Base-by-base conservation (phyloP, 495 filamentous ascomycete species). In the Hypoxylon lienhwacheense region DNA sequence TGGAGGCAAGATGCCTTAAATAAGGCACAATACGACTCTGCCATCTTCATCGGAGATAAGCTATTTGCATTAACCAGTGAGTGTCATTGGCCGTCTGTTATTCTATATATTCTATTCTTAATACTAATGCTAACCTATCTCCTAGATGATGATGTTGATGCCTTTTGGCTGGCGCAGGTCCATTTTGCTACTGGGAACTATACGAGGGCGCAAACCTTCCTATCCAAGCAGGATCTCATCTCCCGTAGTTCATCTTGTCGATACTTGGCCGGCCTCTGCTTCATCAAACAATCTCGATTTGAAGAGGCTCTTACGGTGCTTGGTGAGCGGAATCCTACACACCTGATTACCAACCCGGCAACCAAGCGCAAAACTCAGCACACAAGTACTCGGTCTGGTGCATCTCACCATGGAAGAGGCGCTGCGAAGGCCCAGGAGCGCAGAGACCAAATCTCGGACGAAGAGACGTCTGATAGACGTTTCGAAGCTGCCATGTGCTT, bases 401-500 rank as follows among this genome's bases (percentile, higher is more conserved):
- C 61, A 34, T 61, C 62, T 1, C 53, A 63, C 17, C 48, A 58
- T 5, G 49, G 55, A 6, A 55, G 57, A 8, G 68, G 70, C 43
- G 74, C 68, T 29, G 61, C 70, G 14, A 81, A 80, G 21, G 64
- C 80, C 7, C 71, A 74, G n/a, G 84, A 87, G 41, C 74, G 81
- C 31, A 57, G 49, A 33, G 48, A 51, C 10, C 54, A 61, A 10
- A 5, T 50, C 4, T 60, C 65, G 1, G 89, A 91, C 28, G 88
- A 92, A 56, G 82, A 87, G 53, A 73, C 77, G 1, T 81, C 74
- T n/a, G 86, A 86, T 65, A 76, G 95, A 36, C 83, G 86, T 21
- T 95, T 89, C 56, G 93, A 97, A 71, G 95, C 95, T 1, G 88
- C 86, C 61, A 99, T 99, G 92, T 97, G 95, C 73, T 96, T 91